Evolutionary conservation across 495 filamentous ascomycete genomes (phyloP), one percentile per base, ranked within the genome.

Genomic region (Xylona heveae): DNA sequence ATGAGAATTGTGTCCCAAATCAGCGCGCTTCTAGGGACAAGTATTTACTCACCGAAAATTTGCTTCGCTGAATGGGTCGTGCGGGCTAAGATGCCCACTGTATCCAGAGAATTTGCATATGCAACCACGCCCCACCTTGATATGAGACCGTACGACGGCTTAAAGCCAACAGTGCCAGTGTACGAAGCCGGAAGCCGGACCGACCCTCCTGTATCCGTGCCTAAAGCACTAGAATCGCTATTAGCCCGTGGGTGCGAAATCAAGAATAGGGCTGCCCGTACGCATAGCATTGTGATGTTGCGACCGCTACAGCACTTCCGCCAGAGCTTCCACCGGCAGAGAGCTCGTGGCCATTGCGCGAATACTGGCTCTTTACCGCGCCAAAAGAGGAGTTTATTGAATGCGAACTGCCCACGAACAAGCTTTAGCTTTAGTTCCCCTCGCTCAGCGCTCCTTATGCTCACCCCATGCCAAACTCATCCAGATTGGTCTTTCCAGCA

Each of bases 391-490:
- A 90, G 45, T 83, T 53, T 2, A 61, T 64, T 10, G 80, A 81
- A 53, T 95, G 78, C 7, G 82, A 90, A 23, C 52, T 56, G 25
- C 19, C 14, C 12, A 28, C 17, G 35, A 22, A 14, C 24, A 27
- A 19, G 6, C 24, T 18, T 12, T n/a, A n/a, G n/a, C n/a, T n/a
- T 15, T 33, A 8, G 25, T 19, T 30, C 2, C 25, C 20, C 37
- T 6, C 9, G 13, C 12, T 39, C 6, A 19, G 4, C 12, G 6
- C 7, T 3, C 19, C 2, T 28, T 31, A 3, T 30, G 12, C 5
- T 17, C 19, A 58, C 52, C 88, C 88, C 88, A 97, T 97, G 14
- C 88, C 88, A 53, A 95, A 97, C 47, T 95, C 88, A 58, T 97
- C 88, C 42, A 97, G 61, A 50, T 91, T 92, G 0, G 82, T 82